Percentiles rank a stretch among this genome's conserved stretches.
Conservation (phyloP, 257 asterid species). For the Plectranthus barbatus region DNA sequence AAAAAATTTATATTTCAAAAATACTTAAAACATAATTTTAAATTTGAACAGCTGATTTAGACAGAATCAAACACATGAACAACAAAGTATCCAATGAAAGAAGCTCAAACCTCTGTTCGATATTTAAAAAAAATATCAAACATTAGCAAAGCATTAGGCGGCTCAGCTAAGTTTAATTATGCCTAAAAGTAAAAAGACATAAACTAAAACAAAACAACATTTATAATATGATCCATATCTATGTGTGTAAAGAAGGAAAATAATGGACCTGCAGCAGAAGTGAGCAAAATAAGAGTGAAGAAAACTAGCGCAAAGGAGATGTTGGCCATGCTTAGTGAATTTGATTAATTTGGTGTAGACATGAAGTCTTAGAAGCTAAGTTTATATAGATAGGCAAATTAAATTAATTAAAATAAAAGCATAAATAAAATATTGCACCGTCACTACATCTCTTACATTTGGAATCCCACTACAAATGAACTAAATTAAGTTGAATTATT, state of each 20-base stretch:
- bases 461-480: neutral
- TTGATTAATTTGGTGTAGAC: neutral
- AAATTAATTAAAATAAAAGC: neutral
- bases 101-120: too few species aligned
- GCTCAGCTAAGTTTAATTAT: too few species aligned
- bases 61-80: too few species aligned
- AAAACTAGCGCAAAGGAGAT: neutral
- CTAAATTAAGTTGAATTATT: too few species aligned
- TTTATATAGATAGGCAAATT: neutral
- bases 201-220: too few species aligned
- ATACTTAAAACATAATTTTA: too few species aligned
- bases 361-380: neutral
- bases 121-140: neutral
- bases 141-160: too few species aligned
- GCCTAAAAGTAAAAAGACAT: too few species aligned
- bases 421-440: neutral
- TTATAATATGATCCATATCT: too few species aligned
- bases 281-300: conserved; percentile 2
- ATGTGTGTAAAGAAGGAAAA: neutral
- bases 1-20: too few species aligned
- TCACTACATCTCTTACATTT: neutral
- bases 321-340: neutral
- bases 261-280: neutral
- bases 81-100: too few species aligned
- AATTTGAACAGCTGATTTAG: too few species aligned